Percentiles rank a stretch among this genome's conserved stretches.
phyloP scores from a whole-genome alignment of 306 rosid species.

The Glycine soja region DNA sequence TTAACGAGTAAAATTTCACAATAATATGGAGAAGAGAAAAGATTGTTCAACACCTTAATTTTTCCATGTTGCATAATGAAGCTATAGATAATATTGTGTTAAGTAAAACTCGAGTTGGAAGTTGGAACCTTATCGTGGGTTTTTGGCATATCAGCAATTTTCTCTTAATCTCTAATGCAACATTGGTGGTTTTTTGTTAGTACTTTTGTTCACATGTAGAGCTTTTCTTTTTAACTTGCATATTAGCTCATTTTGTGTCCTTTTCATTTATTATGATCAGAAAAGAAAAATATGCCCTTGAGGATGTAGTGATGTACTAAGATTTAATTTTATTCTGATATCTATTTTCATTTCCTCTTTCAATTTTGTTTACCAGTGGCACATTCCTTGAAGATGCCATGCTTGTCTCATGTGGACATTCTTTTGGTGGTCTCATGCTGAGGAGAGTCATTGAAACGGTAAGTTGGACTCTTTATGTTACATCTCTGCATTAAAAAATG shows the following conservation, averaged over 20 bases:
- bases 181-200: not conserved
- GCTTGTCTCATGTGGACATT: slow-evolving; percentile 97
- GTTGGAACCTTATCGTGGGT: slow-evolving; percentile 16
- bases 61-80: not conserved
- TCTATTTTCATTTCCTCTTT: slow-evolving; percentile 26
- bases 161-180: too few relatives aligned
- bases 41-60: not conserved
- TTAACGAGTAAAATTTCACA: slow-evolving; percentile 1
- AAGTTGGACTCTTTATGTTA: slow-evolving; percentile 48
- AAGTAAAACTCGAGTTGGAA: slow-evolving; percentile 26
- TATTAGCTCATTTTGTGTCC: not conserved
- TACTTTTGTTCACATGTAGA: not conserved
- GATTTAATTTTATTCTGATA: slow-evolving; percentile 43
- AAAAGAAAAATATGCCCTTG: slow-evolving; percentile 31
- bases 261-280: slow-evolving; percentile 8
- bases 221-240: slow-evolving; percentile 29
- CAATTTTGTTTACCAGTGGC: slow-evolving; percentile 61
- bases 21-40: slow-evolving; percentile 1
- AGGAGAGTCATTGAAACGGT: slow-evolving; percentile 93
- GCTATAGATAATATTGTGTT: not conserved
- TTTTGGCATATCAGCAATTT: not conserved
- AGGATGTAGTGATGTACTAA: slow-evolving; percentile 16
- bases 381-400: slow-evolving; percentile 94
- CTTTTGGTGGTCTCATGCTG: slow-evolving; percentile 95
- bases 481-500: slow-evolving; percentile 38